These are phyloP conservation scores for Paracoccidioides lutzii DNA, from an alignment of 2,329 filamentous ascomycete genomes.

Conservation along the genomic window DNA sequence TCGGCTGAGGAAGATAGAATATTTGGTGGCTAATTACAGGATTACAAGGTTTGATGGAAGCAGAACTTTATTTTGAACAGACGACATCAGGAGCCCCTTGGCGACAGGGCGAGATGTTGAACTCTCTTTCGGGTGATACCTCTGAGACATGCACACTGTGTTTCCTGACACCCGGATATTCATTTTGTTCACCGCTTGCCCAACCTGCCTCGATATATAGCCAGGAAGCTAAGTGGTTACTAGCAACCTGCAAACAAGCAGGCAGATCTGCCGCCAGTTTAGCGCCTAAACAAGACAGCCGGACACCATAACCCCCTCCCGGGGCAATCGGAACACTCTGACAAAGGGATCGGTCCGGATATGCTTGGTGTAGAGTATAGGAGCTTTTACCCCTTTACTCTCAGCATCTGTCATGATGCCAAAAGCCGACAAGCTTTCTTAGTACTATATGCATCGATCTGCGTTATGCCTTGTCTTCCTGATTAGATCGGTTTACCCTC, in stretches of 20 bases:
- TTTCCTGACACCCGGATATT: conserved; percentile 4
- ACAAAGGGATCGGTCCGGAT: conserved; percentile 8
- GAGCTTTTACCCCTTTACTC: background rate
- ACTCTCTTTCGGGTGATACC: background rate
- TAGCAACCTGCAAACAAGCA: conserved; percentile 10
- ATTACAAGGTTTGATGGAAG: background rate
- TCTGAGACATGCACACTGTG: conserved; percentile 8
- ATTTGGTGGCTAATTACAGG: background rate
- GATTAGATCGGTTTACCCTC: conserved; percentile 7
- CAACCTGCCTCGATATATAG: conserved; percentile 11
- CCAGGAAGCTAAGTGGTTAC: conserved; percentile 7
- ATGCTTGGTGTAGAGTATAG: background rate
- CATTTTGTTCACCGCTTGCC: conserved; percentile 10
- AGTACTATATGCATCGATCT: conserved; percentile 8
- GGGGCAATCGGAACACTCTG: conserved; percentile 5
- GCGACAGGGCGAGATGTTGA: background rate
- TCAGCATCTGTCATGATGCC: conserved; percentile 6
- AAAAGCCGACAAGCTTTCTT: conserved; percentile 10
- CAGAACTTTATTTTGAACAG: background rate
- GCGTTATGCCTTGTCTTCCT: conserved; percentile 9
- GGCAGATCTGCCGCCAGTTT: conserved; percentile 4
- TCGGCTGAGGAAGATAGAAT: background rate
- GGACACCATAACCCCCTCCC: background rate
- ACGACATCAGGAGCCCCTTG: background rate
- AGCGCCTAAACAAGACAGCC: background rate